These are phyloP conservation scores for Symbiodinium pilosum DNA, from an alignment of 73 alveolate genomes.

Conservation along the genomic window DNA sequence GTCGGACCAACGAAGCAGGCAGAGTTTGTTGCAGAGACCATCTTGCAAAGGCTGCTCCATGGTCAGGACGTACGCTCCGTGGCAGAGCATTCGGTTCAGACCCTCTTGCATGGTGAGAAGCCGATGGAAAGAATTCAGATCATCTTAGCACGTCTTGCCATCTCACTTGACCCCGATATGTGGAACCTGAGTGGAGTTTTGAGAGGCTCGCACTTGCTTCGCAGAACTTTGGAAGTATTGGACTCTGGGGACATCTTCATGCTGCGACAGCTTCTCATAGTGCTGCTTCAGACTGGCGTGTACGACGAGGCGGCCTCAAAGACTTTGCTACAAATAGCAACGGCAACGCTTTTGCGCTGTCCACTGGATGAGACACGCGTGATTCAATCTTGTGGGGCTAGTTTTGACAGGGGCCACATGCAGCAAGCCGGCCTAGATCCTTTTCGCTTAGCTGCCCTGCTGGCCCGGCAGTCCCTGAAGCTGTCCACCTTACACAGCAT, in stretches of 20 bases:
- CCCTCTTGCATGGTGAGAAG: not conserved
- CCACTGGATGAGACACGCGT: not conserved
- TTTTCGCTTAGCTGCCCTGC: not conserved
- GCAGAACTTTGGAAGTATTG: slow-evolving; percentile 23
- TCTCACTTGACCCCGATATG: slow-evolving; percentile 31
- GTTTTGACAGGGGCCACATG: slow-evolving; percentile 13
- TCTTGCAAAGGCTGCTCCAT: not conserved
- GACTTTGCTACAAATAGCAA: slow-evolving; percentile 41
- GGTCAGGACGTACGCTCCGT: not conserved
- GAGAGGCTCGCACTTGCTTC: slow-evolving; percentile 9
- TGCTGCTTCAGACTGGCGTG: not conserved
- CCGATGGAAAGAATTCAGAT: not conserved
- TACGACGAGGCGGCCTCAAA: not conserved
- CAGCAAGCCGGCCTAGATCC: slow-evolving; percentile 25
- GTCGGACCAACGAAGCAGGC: not conserved
- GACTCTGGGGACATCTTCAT: slow-evolving; percentile 18
- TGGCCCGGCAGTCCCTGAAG: not conserved
- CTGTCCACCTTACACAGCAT: not conserved
- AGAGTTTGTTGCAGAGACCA: not conserved
- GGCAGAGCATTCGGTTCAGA: not conserved
- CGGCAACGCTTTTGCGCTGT: slow-evolving; percentile 58
- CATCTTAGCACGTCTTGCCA: slow-evolving; percentile 29
- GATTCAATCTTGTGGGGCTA: not conserved
- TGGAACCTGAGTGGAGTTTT: not conserved
- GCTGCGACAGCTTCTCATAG: slow-evolving; percentile 63